Evolutionary conservation across 228 moss, liverwort and hornwort genomes (phyloP).

Genomic region (Sphagnum magellanicum): DNA sequence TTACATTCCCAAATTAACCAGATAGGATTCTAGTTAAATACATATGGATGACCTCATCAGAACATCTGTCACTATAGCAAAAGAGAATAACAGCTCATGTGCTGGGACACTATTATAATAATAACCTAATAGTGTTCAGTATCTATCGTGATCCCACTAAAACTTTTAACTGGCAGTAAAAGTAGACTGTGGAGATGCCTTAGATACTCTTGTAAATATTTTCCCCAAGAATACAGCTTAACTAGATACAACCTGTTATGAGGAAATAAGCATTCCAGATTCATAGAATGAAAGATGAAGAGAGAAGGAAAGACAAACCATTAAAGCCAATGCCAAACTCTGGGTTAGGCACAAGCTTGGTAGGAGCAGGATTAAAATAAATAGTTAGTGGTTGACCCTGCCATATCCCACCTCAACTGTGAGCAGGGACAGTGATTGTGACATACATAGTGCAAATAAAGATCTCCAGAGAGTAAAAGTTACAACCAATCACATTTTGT

Average conservation of each 20-base stretch:
- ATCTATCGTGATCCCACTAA: no score
- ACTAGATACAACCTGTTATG: not conserved
- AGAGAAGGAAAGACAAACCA: slow-evolving; percentile 22
- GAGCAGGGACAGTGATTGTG: not conserved
- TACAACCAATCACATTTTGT: no score
- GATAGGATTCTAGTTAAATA: not conserved
- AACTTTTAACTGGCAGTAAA: no score
- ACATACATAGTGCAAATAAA: not conserved
- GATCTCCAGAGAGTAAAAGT: not conserved
- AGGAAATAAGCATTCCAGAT: no score
- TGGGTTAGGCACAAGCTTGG: slow-evolving; percentile 42
- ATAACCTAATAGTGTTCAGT: no score
- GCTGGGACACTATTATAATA: no score
- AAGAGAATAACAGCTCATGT: not conserved
- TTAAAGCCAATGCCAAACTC: slow-evolving; percentile 91
- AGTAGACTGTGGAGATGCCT: not conserved
- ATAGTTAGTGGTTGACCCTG: slow-evolving; percentile 65
- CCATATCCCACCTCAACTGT: slow-evolving; percentile 2
- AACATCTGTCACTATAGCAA: not conserved
- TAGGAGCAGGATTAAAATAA: slow-evolving; percentile 63
- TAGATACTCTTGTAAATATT: not conserved
- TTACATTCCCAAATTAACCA: slow-evolving; percentile 6
- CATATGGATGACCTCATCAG: not conserved
- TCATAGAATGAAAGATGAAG: not conserved
- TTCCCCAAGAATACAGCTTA: not conserved